phyloP scores from a whole-genome alignment of 192 early-diverging fungal genomes.

The Kickxella alabastrina region DNA sequence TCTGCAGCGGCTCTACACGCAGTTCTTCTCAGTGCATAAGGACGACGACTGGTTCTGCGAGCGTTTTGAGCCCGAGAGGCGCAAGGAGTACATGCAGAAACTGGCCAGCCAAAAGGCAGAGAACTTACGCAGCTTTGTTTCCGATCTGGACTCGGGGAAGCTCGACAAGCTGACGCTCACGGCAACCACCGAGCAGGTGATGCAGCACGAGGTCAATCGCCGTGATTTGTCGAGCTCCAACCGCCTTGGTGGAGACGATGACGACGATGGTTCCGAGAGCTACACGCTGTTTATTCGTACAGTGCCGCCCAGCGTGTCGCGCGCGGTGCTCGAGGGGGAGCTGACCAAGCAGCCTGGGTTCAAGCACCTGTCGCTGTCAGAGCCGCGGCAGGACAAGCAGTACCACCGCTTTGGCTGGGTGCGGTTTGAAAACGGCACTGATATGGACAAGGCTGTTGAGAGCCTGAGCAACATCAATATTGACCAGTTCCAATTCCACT shows the following conservation, averaged over 20 bases:
- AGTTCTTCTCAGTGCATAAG: slow-evolving; percentile 75
- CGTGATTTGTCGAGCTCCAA: slow-evolving; percentile 26
- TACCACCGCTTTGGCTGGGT: slow-evolving; percentile 92
- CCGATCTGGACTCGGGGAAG: slow-evolving; percentile 66
- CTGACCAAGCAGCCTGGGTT: slow-evolving; percentile 69
- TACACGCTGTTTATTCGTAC: slow-evolving; percentile 75
- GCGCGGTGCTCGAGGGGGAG: slow-evolving; percentile 64
- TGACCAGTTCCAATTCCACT: slow-evolving; percentile 54
- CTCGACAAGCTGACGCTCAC: slow-evolving; percentile 55
- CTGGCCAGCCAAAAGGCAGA: slow-evolving; percentile 55
- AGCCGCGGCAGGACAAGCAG: slow-evolving; percentile 78
- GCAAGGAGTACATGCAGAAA: slow-evolving; percentile 52
- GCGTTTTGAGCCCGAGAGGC: slow-evolving; percentile 82
- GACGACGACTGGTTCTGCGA: slow-evolving; percentile 90
- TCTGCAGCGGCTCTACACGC: slow-evolving; percentile 59
- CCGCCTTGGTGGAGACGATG: slow-evolving; percentile 33
- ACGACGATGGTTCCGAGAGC: slow-evolving; percentile 34
- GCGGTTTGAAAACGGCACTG: slow-evolving; percentile 79
- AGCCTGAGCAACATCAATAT: slow-evolving; percentile 58
- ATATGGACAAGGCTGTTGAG: slow-evolving; percentile 67
- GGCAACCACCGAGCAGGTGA: slow-evolving; percentile 35
- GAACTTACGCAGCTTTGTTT: slow-evolving; percentile 58
- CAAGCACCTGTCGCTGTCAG: slow-evolving; percentile 77
- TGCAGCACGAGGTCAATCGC: slow-evolving; percentile 46
- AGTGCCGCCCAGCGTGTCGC: slow-evolving; percentile 66